Conservation (phyloP, 208 protist genomes). For the Endotrypanum monterogeii region DNA sequence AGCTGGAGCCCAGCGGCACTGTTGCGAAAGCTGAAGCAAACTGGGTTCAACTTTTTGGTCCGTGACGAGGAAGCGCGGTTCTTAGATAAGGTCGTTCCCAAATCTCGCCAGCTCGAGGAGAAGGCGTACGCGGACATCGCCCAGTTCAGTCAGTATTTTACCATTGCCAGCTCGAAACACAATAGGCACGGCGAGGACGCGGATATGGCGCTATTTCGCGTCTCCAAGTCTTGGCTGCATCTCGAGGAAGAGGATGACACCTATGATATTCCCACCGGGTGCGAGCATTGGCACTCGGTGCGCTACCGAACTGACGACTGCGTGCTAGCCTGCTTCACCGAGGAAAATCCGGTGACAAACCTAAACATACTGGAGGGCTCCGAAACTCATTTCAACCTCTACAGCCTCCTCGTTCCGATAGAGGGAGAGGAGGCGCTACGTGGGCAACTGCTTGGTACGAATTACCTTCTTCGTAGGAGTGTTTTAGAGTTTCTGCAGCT, state of each 20-base stretch:
- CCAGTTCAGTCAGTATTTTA: conserved; percentile 82
- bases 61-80: conserved; percentile 74
- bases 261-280: conserved; percentile 38
- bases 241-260: conserved; percentile 48
- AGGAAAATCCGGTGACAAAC: conserved; percentile 52
- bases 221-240: conserved; percentile 52
- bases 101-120: conserved; percentile 66
- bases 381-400: conserved; percentile 86
- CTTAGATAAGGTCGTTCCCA: conserved; percentile 71
- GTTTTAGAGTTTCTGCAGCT: conserved; percentile 80
- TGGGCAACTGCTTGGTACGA: conserved; percentile 56
- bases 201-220: conserved; percentile 89
- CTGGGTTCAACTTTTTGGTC: conserved; percentile 89
- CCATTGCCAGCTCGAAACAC: conserved; percentile 75
- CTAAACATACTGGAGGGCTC: conserved; percentile 56
- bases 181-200: conserved; percentile 89
- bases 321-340: conserved; percentile 58
- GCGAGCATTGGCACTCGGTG: conserved; percentile 69
- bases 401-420: conserved; percentile 56
- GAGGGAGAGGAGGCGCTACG: conserved; percentile 62
- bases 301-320: conserved; percentile 82
- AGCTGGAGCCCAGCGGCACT: conserved; percentile 81
- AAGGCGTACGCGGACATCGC: conserved; percentile 90
- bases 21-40: conserved; percentile 74
- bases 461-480: conserved; percentile 85